Conservation (phyloP, 257 asterid species). For the Plantago major region DNA sequence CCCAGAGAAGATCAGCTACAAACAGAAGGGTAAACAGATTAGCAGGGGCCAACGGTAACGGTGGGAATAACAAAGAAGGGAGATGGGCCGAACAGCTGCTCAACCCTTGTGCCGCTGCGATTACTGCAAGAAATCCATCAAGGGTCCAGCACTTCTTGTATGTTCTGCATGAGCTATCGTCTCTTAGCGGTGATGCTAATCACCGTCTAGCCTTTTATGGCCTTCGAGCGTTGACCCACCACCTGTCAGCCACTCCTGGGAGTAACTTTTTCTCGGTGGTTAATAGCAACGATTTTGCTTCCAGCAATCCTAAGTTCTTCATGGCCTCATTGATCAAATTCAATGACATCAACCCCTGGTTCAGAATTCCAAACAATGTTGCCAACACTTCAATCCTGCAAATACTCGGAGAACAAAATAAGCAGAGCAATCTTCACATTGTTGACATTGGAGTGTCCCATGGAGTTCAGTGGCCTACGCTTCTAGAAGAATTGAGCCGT, state of each 20-base stretch:
- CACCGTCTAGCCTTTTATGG: slow-evolving; percentile 77
- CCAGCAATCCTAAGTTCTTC: slow-evolving; percentile 55
- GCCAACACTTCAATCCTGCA: slow-evolving; percentile 81
- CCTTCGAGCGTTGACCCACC: slow-evolving; percentile 59
- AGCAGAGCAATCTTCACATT: slow-evolving; percentile 57
- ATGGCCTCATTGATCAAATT: slow-evolving; percentile 57
- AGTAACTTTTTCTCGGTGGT: slow-evolving; percentile 24
- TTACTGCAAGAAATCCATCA: slow-evolving; percentile 47
- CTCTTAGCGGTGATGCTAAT: slow-evolving; percentile 69
- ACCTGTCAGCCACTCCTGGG: slow-evolving; percentile 41
- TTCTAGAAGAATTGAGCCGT: slow-evolving; percentile 64
- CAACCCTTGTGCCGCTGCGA: slow-evolving; percentile 83
- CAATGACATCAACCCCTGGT: slow-evolving; percentile 84
- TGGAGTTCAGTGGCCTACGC: slow-evolving; percentile 90
- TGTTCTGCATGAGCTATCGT: slow-evolving; percentile 64
- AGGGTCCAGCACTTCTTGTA: slow-evolving; percentile 73
- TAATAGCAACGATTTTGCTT: slow-evolving; percentile 37
- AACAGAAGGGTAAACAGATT: slow-evolving; percentile 31
- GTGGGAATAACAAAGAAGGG: slow-evolving; percentile 53
- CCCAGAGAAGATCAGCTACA: slow-evolving; percentile 25
- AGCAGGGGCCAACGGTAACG: slow-evolving; percentile 22
- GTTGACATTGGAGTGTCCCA: slow-evolving; percentile 86
- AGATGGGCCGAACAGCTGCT: slow-evolving; percentile 93
- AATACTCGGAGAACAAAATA: slow-evolving; percentile 43
- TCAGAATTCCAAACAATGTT: slow-evolving; percentile 67